phyloP scores from a whole-genome alignment of 148 eudicot species.

The Vaccinium corymbosum region DNA sequence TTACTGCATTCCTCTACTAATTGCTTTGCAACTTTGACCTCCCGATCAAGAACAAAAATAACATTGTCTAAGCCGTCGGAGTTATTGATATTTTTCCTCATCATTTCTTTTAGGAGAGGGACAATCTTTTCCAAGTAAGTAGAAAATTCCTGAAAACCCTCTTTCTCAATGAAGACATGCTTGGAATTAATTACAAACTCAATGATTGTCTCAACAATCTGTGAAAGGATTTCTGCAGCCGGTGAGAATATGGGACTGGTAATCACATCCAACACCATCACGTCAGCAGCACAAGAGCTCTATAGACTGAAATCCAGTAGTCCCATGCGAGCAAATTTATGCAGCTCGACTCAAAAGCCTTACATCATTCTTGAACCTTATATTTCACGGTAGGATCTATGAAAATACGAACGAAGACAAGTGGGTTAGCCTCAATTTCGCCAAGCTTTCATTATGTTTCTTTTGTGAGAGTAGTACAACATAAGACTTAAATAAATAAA shows the following conservation, averaged over 20 bases:
- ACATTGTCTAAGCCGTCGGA: constrained; percentile 17
- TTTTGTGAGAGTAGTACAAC: too few species aligned
- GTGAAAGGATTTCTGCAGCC: constrained; percentile 19
- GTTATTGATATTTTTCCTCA: constrained; percentile 17
- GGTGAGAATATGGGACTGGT: constrained; percentile 12
- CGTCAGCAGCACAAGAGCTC: background rate
- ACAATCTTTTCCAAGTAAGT: constrained; percentile 26
- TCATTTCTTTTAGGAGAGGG: constrained; percentile 35
- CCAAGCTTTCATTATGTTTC: too few species aligned
- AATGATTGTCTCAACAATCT: constrained; percentile 21
- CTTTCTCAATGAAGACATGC: constrained; percentile 26
- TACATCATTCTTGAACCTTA: background rate
- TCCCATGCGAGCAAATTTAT: background rate
- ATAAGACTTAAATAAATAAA: too few species aligned
- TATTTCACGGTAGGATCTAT: background rate
- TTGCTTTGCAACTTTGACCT: constrained; percentile 29
- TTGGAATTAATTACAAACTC: constrained; percentile 24
- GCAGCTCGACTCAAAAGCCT: background rate
- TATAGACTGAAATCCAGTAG: background rate
- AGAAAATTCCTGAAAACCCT: constrained; percentile 27
- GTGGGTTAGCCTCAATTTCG: background rate
- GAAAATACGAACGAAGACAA: background rate
- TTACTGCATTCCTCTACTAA: constrained; percentile 33
- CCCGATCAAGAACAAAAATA: constrained; percentile 24
- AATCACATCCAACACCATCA: constrained; percentile 25